These are phyloP conservation scores for Fusarium subtropicale DNA, from an alignment of 2,329 filamentous ascomycete genomes.

Conservation along the genomic window DNA sequence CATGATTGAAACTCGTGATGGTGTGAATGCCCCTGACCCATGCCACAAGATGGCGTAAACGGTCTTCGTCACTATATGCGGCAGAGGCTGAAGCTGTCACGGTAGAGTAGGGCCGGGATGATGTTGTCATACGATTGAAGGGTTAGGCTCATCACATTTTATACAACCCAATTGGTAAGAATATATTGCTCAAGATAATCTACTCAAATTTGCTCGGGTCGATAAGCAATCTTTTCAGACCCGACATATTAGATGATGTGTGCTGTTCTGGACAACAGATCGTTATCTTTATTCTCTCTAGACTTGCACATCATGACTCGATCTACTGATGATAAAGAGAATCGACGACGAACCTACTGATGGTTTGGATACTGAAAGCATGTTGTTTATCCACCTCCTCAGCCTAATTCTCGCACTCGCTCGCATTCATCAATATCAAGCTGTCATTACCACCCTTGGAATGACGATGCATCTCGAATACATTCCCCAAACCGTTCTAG, in stretches of 20 bases:
- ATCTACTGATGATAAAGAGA: not conserved
- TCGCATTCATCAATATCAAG: constrained; percentile 20
- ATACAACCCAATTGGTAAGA: not conserved
- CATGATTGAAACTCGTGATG: not conserved
- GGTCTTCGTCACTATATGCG: not conserved
- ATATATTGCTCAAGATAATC: not conserved
- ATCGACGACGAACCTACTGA: not conserved
- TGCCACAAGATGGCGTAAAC: not conserved
- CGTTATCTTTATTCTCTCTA: not conserved
- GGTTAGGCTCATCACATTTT: not conserved
- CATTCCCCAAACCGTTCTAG: constrained; percentile 25
- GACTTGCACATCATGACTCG: not conserved
- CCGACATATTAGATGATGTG: not conserved
- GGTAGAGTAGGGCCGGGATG: not conserved
- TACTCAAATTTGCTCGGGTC: not conserved
- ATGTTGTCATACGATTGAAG: not conserved
- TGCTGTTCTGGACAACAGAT: not conserved
- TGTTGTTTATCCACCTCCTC: not conserved
- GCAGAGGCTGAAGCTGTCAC: not conserved
- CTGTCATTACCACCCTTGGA: constrained; percentile 18
- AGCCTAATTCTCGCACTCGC: constrained; percentile 13
- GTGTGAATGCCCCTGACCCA: not conserved
- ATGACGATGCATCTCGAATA: constrained; percentile 32
- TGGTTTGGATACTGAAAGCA: not conserved
- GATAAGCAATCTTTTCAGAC: not conserved